These are phyloP conservation scores for Pseudogymnoascus sp. DNA, from an alignment of 2,329 filamentous ascomycete genomes.

Conservation along the genomic window DNA sequence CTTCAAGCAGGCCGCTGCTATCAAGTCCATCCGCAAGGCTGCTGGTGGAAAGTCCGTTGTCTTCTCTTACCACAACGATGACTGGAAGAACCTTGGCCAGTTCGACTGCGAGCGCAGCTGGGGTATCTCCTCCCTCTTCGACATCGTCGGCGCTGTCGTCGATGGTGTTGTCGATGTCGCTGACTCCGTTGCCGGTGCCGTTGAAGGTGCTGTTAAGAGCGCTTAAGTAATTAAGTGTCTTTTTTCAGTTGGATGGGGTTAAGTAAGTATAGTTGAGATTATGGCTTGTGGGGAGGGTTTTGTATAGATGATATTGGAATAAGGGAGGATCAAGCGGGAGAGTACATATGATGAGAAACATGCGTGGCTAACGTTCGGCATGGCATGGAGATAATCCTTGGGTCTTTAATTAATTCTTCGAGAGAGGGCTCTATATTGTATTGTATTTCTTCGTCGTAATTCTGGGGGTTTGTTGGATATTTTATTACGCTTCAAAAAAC, in stretches of 20 bases:
- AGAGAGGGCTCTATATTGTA: neutral
- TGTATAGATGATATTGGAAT: neutral
- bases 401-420: neutral
- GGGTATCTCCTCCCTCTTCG: constrained; percentile 38
- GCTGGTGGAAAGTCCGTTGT: constrained; percentile 64
- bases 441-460: neutral
- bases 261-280: neutral
- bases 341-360: neutral
- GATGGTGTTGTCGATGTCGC: neutral
- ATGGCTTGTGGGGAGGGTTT: neutral
- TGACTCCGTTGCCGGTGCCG: neutral
- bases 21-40: constrained; percentile 58
- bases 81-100: constrained; percentile 66
- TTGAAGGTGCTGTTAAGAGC: neutral
- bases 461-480: neutral
- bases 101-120: constrained; percentile 74
- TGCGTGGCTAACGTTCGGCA: neutral
- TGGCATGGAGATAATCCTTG: neutral
- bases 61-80: constrained; percentile 73
- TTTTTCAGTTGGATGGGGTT: neutral
- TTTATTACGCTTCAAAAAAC: neutral
- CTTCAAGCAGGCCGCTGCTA: constrained; percentile 60
- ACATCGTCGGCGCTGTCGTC: neutral
- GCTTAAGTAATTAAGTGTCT: neutral
- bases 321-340: neutral